A percentile compares a stretch with the other conserved stretches of the same genome.
Evolutionary conservation across 2,329 filamentous ascomycete species (phyloP).

Genomic region (Clarireedia homoeocarpa): DNA sequence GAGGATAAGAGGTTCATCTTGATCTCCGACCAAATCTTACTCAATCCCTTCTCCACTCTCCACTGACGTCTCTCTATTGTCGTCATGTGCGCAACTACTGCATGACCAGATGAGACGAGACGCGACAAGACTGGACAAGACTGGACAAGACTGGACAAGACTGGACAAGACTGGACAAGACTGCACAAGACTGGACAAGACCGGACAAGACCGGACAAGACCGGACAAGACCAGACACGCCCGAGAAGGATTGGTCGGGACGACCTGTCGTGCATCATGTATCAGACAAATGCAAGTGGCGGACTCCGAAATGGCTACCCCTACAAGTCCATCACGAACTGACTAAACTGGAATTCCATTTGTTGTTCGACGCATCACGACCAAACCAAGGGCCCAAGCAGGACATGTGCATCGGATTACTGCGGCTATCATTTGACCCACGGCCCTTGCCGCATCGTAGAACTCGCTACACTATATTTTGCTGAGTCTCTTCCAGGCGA

Average conservation of each 20-base stretch:
- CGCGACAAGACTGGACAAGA: no score
- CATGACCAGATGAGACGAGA: not conserved
- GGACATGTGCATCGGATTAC: not conserved
- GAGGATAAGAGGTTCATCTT: no score
- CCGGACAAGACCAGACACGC: no score
- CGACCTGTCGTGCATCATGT: no score
- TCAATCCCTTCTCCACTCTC: not conserved
- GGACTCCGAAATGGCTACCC: no score
- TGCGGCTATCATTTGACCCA: conserved; percentile 1
- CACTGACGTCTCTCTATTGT: not conserved
- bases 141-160: no score
- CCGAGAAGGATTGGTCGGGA: no score
- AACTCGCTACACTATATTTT: conserved; percentile 3
- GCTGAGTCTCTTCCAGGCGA: not conserved
- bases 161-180: not conserved
- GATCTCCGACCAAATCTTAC: not conserved
- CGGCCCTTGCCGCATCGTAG: not conserved
- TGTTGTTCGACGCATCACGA: not conserved
- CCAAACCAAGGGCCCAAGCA: not conserved
- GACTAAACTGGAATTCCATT: no score
- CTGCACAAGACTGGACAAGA: no score
- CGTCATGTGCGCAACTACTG: not conserved
- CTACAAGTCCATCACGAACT: no score
- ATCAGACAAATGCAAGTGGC: not conserved
- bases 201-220: not conserved